Percentiles rank a stretch among this genome's conserved stretches.
These are phyloP conservation scores for Xanthoceras sorbifolium DNA, from an alignment of 345 rosid genomes.

Conservation along the genomic window DNA sequence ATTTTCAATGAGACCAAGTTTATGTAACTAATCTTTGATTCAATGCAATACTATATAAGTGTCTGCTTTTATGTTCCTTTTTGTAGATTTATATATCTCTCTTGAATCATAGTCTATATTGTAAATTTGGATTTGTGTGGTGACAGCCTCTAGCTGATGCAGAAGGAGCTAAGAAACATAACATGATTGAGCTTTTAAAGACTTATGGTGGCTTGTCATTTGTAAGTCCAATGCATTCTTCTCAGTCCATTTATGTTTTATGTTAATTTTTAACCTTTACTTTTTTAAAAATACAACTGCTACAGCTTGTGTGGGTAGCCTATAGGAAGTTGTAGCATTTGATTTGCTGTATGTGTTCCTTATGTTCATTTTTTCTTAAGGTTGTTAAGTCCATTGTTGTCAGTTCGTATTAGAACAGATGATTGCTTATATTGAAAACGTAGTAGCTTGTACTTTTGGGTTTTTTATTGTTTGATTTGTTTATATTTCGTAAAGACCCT, in stretches of 20 bases:
- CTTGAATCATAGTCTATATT: not conserved
- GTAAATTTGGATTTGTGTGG: conserved; percentile 12
- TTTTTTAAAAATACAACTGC: too few relatives aligned
- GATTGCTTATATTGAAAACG: not conserved
- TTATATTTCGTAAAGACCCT: conserved; percentile 1
- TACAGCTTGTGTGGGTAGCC: too few relatives aligned
- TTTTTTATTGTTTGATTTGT: not conserved
- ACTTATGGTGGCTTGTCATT: conserved; percentile 88
- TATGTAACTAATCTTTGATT: not conserved
- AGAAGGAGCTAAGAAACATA: conserved; percentile 86
- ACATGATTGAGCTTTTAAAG: conserved; percentile 73
- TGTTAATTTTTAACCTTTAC: not conserved
- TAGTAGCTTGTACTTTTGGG: not conserved
- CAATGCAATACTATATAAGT: not conserved
- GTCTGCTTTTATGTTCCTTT: too few relatives aligned
- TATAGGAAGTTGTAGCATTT: too few relatives aligned
- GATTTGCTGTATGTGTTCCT: not conserved
- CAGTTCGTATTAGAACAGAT: not conserved
- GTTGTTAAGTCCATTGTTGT: not conserved
- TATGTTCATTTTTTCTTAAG: not conserved
- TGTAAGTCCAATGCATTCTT: conserved; percentile 52
- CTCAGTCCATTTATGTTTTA: not conserved
- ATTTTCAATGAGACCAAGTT: not conserved
- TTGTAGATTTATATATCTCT: too few relatives aligned
- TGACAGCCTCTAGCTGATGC: conserved; percentile 97